Evolutionary conservation across 2,329 filamentous ascomycete species (phyloP), one percentile per base, ranked within the genome.

Genomic region (Pestalotiopsis sp.): DNA sequence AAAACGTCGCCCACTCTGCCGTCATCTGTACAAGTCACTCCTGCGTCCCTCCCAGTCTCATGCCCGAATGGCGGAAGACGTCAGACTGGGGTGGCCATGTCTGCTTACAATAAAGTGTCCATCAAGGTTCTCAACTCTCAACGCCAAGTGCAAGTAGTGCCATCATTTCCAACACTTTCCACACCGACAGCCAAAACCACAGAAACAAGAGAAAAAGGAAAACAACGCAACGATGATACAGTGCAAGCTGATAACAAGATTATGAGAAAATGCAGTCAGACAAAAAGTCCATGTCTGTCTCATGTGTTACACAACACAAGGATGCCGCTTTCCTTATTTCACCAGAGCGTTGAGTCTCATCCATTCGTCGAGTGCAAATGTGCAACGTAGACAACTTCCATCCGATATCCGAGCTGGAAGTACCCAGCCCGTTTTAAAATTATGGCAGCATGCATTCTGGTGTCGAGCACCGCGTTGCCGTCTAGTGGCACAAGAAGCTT

Each of bases 91-190:
- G 23, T 36, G 57, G 11, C 57, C 57, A 14, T 36, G 57, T 59
- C 57, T 27, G 45, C 45, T 52, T 52, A 52, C 45, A 49, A 49
- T 49, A 49, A 25, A 45, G 17, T 64, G 66, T 31, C 66, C 66
- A 67, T 67, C 66, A 67, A 61, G 66, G 66, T 67, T 39, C 66
- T 57, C 66, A 67, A 52, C 45, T 17, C 45, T 36, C 45, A 59
- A 20, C 23, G 56, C 56, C 56, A 59, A 59, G 56, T 59, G 31
- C n/a, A 52, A 52, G 45, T 52, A 52, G 17, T 52, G 45, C 45
- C 31, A n/a, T 52, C 17, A 52, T n/a, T 52, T 52, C 45, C 45
- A 52, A 52, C 14, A n/a, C 45, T n/a, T 52, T 52, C 45, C 45
- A 52, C 45, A n/a, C 45, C 45, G 45, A 52, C 6, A 52, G 45